Evolutionary conservation across 306 rosid genomes (phyloP).

Genomic region (Lupinus albus): DNA sequence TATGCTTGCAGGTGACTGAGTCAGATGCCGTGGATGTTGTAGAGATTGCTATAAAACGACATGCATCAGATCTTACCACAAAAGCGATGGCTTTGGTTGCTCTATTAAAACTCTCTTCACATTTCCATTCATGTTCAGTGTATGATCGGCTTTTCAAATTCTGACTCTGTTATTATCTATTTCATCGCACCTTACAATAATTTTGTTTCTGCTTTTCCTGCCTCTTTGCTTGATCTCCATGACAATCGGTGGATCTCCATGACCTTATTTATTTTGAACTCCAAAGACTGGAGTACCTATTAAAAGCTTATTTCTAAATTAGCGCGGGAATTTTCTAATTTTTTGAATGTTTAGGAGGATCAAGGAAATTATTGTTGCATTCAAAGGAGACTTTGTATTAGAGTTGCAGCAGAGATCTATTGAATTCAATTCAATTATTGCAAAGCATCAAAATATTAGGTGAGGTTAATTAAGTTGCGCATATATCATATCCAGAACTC

Average conservation of each 20-base stretch:
- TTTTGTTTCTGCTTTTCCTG: conserved; percentile 27
- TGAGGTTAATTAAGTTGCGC: conserved; percentile 38
- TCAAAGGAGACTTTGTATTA: conserved; percentile 85
- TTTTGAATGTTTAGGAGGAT: conserved; percentile 69
- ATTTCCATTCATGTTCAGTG: conserved; percentile 94
- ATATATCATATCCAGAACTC: conserved; percentile 26
- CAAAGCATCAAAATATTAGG: conserved; percentile 87
- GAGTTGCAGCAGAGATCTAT: conserved; percentile 99
- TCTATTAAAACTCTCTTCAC: conserved; percentile 89
- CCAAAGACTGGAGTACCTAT: background rate
- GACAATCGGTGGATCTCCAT: conserved; percentile 17
- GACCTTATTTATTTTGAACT: background rate
- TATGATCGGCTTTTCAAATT: conserved; percentile 46
- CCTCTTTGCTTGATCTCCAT: conserved; percentile 22
- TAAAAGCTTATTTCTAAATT: conserved; percentile 34
- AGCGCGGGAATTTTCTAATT: conserved; percentile 38
- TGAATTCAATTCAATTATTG: conserved; percentile 75
- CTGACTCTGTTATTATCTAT: conserved; percentile 8
- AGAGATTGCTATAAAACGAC: conserved; percentile 75
- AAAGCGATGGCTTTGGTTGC: conserved; percentile 92
- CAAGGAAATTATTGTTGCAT: conserved; percentile 66
- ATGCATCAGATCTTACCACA: conserved; percentile 74
- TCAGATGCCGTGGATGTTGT: conserved; percentile 78
- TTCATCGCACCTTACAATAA: conserved; percentile 32
- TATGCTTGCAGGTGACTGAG: conserved; percentile 75